Conservation (phyloP, 2,329 filamentous ascomycete genomes). For the Talaromyces sp. region DNA sequence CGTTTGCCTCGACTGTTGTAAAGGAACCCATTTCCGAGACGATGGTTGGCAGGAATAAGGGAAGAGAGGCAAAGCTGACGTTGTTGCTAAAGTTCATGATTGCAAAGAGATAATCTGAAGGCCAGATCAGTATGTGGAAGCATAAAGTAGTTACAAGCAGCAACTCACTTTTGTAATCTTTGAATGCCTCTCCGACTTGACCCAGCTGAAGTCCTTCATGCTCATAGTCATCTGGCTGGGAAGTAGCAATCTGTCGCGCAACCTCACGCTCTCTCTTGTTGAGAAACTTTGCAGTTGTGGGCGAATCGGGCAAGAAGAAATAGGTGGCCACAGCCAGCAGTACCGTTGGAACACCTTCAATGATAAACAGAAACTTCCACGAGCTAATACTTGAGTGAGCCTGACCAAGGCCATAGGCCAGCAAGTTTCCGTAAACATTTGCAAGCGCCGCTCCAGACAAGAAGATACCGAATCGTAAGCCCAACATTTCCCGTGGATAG, state of each 20-base stretch:
- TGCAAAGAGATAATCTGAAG: conserved; percentile 20
- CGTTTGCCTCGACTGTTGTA: conserved; percentile 34
- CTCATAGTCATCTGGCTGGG: conserved; percentile 25
- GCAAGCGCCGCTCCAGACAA: conserved; percentile 34
- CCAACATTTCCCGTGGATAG: conserved; percentile 48
- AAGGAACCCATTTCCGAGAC: conserved; percentile 36
- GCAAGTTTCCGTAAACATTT: conserved; percentile 31
- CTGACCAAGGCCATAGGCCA: not conserved
- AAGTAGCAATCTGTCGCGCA: not conserved
- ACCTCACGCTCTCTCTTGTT: not conserved
- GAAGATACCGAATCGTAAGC: conserved; percentile 48
- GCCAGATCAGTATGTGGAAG: not conserved
- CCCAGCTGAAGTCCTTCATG: conserved; percentile 21
- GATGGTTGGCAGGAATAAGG: conserved; percentile 33
- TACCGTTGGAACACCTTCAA: not conserved
- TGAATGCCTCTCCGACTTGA: conserved; percentile 20
- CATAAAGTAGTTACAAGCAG: not conserved
- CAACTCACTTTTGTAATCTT: conserved; percentile 20
- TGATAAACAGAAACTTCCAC: not conserved
- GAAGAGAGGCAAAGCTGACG: conserved; percentile 31
- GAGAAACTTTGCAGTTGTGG: not conserved
- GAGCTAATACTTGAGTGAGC: not conserved
- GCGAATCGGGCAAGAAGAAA: not conserved
- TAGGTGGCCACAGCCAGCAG: not conserved
- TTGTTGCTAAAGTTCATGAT: conserved; percentile 29